These are phyloP conservation scores for Xanthoparmelia taractica DNA, from an alignment of 495 filamentous ascomycete genomes.

Conservation along the genomic window DNA sequence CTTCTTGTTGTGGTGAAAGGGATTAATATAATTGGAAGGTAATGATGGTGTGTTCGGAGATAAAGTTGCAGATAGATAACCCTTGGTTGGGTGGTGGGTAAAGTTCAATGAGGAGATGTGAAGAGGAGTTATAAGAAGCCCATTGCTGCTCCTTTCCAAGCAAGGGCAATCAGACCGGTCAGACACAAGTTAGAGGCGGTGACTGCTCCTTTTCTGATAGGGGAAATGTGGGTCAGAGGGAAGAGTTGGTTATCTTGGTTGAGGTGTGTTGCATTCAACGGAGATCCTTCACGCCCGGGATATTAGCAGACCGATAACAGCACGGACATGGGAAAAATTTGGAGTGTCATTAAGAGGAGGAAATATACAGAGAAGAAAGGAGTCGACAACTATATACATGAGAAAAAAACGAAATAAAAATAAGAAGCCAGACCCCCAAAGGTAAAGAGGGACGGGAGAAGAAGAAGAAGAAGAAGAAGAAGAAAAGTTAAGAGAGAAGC, in stretches of 20 bases:
- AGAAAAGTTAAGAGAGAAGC: not conserved
- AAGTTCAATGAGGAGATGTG: not conserved
- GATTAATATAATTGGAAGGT: not conserved
- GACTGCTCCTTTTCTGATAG: not conserved
- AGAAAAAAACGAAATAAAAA: not conserved
- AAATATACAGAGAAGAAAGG: not conserved
- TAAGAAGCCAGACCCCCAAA: not conserved
- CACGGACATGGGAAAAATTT: not conserved
- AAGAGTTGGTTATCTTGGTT: not conserved
- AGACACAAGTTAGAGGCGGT: conserved; percentile 12
- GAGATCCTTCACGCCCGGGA: not conserved
- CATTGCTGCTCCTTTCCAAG: conserved; percentile 2
- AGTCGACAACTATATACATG: conserved; percentile 6
- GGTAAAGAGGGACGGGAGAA: not conserved
- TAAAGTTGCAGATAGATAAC: conserved; percentile 9
- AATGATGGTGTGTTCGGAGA: conserved; percentile 12
- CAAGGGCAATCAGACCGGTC: conserved; percentile 6
- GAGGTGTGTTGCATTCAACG: not conserved
- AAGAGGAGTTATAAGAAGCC: conserved; percentile 1
- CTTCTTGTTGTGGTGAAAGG: not conserved
- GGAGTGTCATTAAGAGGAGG: no score
- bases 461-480: not conserved
- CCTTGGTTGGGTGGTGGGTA: not conserved
- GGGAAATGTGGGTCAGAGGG: not conserved
- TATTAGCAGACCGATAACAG: not conserved